These are phyloP conservation scores for Deuterostichococcus epilithicus DNA, from an alignment of 139 green algal genomes.

Conservation along the genomic window DNA sequence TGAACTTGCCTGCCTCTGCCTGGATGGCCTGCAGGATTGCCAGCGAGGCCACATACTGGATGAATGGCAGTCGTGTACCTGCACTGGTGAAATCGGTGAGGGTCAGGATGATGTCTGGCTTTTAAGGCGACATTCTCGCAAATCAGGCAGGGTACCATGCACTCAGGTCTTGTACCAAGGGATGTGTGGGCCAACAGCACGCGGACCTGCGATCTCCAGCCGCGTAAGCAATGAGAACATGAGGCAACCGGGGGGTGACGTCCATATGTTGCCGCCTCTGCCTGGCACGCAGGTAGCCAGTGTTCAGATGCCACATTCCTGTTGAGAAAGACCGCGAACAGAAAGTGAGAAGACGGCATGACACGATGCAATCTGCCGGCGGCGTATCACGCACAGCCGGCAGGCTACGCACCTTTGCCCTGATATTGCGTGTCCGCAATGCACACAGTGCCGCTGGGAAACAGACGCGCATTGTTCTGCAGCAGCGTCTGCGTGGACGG, in stretches of 20 bases:
- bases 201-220: conserved; percentile 25
- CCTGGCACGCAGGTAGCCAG: conserved; percentile 34
- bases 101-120: neutral
- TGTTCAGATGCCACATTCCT: neutral
- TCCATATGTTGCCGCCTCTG: conserved; percentile 84
- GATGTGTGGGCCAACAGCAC: neutral
- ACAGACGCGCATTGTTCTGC: conserved; percentile 44
- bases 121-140: neutral
- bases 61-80: conserved; percentile 74
- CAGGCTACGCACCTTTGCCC: conserved; percentile 56
- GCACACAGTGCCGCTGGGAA: conserved; percentile 59
- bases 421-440: conserved; percentile 64
- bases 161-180: neutral
- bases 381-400: neutral
- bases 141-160: neutral
- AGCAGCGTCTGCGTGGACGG: conserved; percentile 58
- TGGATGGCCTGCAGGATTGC: conserved; percentile 79
- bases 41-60: conserved; percentile 92
- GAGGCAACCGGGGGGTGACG: conserved; percentile 82
- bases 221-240: conserved; percentile 78
- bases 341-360: neutral
- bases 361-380: neutral
- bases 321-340: neutral
- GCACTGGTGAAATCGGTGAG: neutral
- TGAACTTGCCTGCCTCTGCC: conserved; percentile 14